Evolutionary conservation across 2,329 filamentous ascomycete genomes (phyloP).

Genomic region (Epichloe sibirici): DNA sequence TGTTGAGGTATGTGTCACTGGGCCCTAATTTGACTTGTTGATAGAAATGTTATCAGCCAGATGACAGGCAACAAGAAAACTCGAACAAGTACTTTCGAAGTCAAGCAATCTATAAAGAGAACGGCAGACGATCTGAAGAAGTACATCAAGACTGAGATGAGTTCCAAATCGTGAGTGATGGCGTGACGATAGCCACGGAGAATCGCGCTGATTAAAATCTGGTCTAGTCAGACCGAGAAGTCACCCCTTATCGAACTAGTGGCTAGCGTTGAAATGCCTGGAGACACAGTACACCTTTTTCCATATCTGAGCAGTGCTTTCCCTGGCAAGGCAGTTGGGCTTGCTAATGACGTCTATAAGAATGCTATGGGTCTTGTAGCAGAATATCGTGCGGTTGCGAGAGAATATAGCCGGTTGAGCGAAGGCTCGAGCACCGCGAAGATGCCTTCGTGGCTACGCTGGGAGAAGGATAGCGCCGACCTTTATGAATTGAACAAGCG

Average conservation of each 20-base stretch:
- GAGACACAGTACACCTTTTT: not conserved
- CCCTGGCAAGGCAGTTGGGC: not conserved
- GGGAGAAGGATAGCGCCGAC: slow-evolving; percentile 21
- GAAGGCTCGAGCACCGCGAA: slow-evolving; percentile 9
- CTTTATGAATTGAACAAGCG: slow-evolving; percentile 17
- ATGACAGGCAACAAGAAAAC: not conserved
- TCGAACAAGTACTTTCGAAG: not conserved
- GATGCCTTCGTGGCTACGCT: slow-evolving; percentile 18
- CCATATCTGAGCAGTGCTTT: not conserved
- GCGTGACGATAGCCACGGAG: not conserved
- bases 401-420: slow-evolving; percentile 14
- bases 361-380: slow-evolving; percentile 5
- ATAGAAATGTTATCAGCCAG: not conserved
- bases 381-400: slow-evolving; percentile 10
- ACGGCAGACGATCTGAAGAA: slow-evolving; percentile 1
- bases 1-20: no score
- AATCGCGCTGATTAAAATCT: not conserved
- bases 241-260: not conserved
- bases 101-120: slow-evolving; percentile 1
- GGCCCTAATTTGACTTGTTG: not conserved
- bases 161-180: not conserved
- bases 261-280: not conserved
- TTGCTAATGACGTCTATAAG: not conserved
- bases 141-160: slow-evolving; percentile 1
- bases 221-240: not conserved